Evolutionary conservation across 306 rosid species (phyloP).

Genomic region (Phaseolus lunatus): DNA sequence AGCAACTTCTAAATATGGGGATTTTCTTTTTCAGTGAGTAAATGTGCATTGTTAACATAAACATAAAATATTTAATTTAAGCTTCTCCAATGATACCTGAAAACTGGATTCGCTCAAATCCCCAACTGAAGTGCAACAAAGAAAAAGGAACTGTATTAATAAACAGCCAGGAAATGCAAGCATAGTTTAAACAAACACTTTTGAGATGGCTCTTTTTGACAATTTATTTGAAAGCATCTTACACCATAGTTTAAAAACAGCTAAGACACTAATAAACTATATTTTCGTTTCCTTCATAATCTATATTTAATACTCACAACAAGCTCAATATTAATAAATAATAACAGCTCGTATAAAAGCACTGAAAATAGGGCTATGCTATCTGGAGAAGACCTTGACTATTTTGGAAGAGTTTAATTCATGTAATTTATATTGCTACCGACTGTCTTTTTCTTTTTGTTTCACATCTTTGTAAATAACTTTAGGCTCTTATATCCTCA

Average conservation of each 20-base stretch:
- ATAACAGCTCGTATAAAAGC: too few relatives aligned
- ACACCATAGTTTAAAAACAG: not conserved
- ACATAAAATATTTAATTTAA: slow-evolving; percentile 17
- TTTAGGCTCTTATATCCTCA: slow-evolving; percentile 14
- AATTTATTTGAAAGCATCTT: slow-evolving; percentile 4
- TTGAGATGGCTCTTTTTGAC: not conserved
- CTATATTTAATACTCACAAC: slow-evolving; percentile 27
- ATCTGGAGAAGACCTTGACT: slow-evolving; percentile 16
- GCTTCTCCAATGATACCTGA: slow-evolving; percentile 1
- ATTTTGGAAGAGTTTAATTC: slow-evolving; percentile 31
- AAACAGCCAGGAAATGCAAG: slow-evolving; percentile 13
- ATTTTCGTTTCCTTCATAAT: not conserved
- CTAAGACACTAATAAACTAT: not conserved
- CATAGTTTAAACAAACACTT: not conserved
- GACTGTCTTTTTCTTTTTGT: slow-evolving; percentile 31
- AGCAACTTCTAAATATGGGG: slow-evolving; percentile 27
- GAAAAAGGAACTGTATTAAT: not conserved
- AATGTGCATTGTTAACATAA: slow-evolving; percentile 25
- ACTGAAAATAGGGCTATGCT: slow-evolving; percentile 16
- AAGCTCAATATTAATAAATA: slow-evolving; percentile 10
- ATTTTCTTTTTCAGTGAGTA: slow-evolving; percentile 28
- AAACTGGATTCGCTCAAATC: slow-evolving; percentile 28
- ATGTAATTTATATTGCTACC: slow-evolving; percentile 5
- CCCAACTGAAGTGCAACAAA: not conserved
- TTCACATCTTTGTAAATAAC: slow-evolving; percentile 13